phyloP scores from a whole-genome alignment of 768 basidiomycete species.

The Dioszegia crocea region DNA sequence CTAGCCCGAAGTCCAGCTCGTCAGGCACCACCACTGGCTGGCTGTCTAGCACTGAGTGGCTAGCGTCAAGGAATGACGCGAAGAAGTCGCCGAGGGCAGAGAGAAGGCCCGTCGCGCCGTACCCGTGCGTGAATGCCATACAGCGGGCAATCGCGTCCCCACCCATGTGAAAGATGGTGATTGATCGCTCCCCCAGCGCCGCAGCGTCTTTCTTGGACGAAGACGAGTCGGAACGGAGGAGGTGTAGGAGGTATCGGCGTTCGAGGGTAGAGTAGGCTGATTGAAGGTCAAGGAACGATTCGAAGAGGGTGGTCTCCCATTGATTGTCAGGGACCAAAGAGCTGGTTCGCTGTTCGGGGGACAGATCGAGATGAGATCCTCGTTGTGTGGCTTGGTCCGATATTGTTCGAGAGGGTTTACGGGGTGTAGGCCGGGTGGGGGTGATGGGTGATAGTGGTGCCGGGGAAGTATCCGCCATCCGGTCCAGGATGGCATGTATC shows the following conservation, averaged over 20 bases:
- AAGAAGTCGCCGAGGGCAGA: constrained; percentile 69
- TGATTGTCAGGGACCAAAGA: background rate
- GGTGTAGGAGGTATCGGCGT: constrained; percentile 58
- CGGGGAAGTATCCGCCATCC: constrained; percentile 44
- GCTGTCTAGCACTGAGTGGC: constrained; percentile 15
- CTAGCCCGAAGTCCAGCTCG: constrained; percentile 60
- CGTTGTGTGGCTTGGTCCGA: background rate
- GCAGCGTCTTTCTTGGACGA: constrained; percentile 20
- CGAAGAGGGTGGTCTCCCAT: constrained; percentile 90
- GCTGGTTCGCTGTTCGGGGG: background rate
- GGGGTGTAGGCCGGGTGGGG: constrained; percentile 3
- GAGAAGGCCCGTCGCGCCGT: constrained; percentile 70
- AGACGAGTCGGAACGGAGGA: constrained; percentile 21
- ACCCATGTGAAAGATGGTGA: constrained; percentile 69
- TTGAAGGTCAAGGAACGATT: constrained; percentile 90
- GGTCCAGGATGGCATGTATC: constrained; percentile 69
- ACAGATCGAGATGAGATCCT: background rate
- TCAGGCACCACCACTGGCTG: constrained; percentile 17
- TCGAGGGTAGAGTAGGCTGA: constrained; percentile 77
- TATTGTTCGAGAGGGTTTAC: constrained; percentile 6
- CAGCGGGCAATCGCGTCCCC: constrained; percentile 77
- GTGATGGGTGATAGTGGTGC: constrained; percentile 2
- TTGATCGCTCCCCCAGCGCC: constrained; percentile 67
- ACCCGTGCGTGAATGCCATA: constrained; percentile 80
- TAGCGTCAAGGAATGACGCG: constrained; percentile 59